Percentiles rank a stretch among this genome's conserved stretches.
phyloP scores from a whole-genome alignment of 31 red algal species.

The Odonthalia washingtoniensis region DNA sequence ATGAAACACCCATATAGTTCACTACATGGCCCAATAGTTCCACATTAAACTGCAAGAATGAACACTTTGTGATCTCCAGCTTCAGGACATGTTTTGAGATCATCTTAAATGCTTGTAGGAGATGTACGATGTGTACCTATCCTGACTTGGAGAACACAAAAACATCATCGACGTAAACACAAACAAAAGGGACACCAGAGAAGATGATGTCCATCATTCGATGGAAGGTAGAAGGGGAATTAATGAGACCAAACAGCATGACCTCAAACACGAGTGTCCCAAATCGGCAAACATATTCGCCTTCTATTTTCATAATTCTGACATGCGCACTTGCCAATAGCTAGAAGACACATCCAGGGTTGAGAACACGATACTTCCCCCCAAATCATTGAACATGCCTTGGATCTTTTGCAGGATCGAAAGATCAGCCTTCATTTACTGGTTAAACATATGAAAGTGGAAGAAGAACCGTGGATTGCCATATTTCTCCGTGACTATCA shows the following conservation, averaged over 20 bases:
- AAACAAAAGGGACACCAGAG: neutral
- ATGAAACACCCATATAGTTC: neutral
- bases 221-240: neutral
- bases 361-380: too few species aligned
- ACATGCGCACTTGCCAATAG: too few species aligned
- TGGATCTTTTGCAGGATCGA: too few species aligned
- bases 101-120: neutral
- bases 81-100: constrained; percentile 18
- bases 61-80: constrained; percentile 19
- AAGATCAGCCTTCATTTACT: too few species aligned
- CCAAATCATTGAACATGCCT: too few species aligned
- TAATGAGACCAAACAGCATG: neutral
- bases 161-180: neutral
- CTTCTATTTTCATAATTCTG: too few species aligned
- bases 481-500: too few species aligned
- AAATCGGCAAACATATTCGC: neutral
- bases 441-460: too few species aligned
- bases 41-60: constrained; percentile 13
- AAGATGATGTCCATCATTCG: neutral
- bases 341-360: too few species aligned
- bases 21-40: constrained; percentile 31
- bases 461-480: too few species aligned
- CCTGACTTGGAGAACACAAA: constrained; percentile 8
- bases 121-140: neutral
- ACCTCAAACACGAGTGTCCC: neutral